Evolutionary conservation across 176 grass and related monocot genomes (phyloP).

Genomic region (Aegilops longissima): DNA sequence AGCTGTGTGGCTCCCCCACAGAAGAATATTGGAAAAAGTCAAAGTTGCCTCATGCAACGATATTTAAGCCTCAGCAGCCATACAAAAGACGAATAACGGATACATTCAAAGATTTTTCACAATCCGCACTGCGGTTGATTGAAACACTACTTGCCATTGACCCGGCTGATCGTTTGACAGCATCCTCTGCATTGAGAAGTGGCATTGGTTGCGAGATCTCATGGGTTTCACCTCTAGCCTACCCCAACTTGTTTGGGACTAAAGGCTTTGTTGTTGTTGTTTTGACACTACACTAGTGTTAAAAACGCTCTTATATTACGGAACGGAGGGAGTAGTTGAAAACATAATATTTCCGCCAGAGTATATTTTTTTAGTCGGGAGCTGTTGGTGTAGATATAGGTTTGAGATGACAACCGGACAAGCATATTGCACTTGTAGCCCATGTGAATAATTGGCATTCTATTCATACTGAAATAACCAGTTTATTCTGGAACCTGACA

Average conservation of each 20-base stretch:
- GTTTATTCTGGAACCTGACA: slow-evolving; percentile 18
- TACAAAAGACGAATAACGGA: slow-evolving; percentile 71
- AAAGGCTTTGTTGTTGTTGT: no score
- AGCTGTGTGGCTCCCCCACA: slow-evolving; percentile 76
- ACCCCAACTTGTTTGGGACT: no score
- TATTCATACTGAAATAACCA: slow-evolving; percentile 7
- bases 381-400: background rate
- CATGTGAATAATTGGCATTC: background rate
- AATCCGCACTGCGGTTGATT: slow-evolving; percentile 69
- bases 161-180: slow-evolving; percentile 76
- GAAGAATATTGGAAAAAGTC: slow-evolving; percentile 92
- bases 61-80: slow-evolving; percentile 89
- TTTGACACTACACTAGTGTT: no score
- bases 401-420: background rate
- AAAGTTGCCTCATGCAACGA: slow-evolving; percentile 74
- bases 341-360: slow-evolving; percentile 10
- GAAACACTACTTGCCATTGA: slow-evolving; percentile 81
- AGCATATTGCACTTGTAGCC: background rate
- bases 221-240: no score
- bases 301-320: no score
- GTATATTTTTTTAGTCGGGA: slow-evolving; percentile 13
- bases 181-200: slow-evolving; percentile 62
- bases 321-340: background rate
- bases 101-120: slow-evolving; percentile 78
- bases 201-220: background rate